phyloP scores from a whole-genome alignment of 169 alveolate species.

The Plasmodium fragile region DNA sequence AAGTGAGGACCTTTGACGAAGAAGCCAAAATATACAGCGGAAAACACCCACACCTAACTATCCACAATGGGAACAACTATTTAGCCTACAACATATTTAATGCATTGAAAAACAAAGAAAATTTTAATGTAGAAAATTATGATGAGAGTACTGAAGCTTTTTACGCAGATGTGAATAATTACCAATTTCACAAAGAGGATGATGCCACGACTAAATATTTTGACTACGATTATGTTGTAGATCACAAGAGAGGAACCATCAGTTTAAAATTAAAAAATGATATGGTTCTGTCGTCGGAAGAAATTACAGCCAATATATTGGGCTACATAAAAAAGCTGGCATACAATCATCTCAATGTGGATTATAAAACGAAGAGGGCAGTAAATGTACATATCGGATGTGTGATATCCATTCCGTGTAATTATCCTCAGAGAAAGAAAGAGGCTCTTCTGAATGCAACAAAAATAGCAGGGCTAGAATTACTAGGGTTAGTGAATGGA shows the following conservation, averaged over 20 bases:
- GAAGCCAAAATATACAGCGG: conserved; percentile 79
- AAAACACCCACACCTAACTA: conserved; percentile 52
- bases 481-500: conserved; percentile 81
- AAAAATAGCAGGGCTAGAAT: conserved; percentile 84
- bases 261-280: conserved; percentile 79
- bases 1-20: conserved; percentile 80
- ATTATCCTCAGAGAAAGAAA: conserved; percentile 82
- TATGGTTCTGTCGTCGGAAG: conserved; percentile 81
- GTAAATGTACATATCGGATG: conserved; percentile 74
- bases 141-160: conserved; percentile 57
- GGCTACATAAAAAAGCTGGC: conserved; percentile 81
- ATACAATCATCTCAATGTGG: conserved; percentile 74
- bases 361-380: conserved; percentile 74
- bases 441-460: conserved; percentile 81
- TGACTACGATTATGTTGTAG: conserved; percentile 70
- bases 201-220: conserved; percentile 33
- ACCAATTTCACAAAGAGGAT: conserved; percentile 23
- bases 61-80: conserved; percentile 59
- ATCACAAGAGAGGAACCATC: conserved; percentile 67
- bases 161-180: conserved; percentile 23
- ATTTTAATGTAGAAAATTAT: conserved; percentile 22
- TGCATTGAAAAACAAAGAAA: conserved; percentile 39
- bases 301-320: conserved; percentile 83
- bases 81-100: conserved; percentile 55
- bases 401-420: conserved; percentile 85